Evolutionary conservation across 345 rosid genomes (phyloP).

Genomic region (Ceriops zippeliana): DNA sequence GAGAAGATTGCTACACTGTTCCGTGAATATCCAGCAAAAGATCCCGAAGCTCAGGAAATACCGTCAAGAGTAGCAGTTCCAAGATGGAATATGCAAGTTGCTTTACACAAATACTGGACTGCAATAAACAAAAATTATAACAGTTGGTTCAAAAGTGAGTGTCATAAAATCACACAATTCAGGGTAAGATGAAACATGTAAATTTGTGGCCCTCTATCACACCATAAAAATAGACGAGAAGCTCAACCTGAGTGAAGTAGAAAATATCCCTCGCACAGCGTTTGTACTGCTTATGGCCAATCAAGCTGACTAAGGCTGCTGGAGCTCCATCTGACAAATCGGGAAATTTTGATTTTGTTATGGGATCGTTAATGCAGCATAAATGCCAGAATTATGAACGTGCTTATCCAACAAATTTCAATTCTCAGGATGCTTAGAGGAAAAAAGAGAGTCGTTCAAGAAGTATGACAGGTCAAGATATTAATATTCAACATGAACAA

Average conservation of each 20-base stretch:
- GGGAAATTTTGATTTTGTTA: neutral
- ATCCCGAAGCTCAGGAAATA: slow-evolving; percentile 84
- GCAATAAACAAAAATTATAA: slow-evolving; percentile 20
- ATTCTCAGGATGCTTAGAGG: neutral
- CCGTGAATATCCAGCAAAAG: slow-evolving; percentile 55
- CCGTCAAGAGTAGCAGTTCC: slow-evolving; percentile 62
- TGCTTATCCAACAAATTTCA: neutral
- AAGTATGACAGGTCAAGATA: no score
- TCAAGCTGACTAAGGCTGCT: slow-evolving; percentile 77
- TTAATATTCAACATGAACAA: neutral
- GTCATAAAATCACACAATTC: neutral
- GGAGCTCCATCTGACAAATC: slow-evolving; percentile 83
- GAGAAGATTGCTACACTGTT: slow-evolving; percentile 8
- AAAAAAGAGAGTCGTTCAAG: no score
- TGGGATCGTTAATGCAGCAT: neutral
- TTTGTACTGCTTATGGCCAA: slow-evolving; percentile 85
- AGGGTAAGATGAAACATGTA: neutral
- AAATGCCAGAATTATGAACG: neutral
- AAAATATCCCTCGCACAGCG: slow-evolving; percentile 91
- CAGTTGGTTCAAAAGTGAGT: neutral
- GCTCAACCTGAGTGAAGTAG: slow-evolving; percentile 84
- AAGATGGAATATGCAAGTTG: slow-evolving; percentile 77
- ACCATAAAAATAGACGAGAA: neutral
- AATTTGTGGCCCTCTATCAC: neutral
- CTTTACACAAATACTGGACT: slow-evolving; percentile 89